Percentiles rank a stretch among this genome's conserved stretches.
Conservation (phyloP, 768 basidiomycete species). For the Boletus tomentosulus region DNA sequence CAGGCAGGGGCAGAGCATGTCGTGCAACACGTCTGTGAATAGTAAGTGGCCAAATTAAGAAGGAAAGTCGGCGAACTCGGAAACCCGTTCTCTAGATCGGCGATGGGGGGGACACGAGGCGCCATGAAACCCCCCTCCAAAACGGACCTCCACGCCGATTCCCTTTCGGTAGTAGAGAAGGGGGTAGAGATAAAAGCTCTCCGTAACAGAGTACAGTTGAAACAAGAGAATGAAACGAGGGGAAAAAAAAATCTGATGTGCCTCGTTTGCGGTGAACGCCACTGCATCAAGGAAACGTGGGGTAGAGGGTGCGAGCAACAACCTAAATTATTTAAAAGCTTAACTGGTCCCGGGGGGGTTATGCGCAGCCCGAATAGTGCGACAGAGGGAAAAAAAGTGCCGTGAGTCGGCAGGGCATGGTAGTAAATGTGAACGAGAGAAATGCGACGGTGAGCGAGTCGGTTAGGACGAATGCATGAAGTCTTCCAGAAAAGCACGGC, state of each 20-base stretch:
- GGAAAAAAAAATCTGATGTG: neutral
- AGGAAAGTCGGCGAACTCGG: neutral
- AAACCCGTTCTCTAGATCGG: constrained; percentile 12
- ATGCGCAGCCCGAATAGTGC: neutral
- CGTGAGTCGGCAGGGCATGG: neutral
- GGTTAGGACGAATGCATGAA: neutral
- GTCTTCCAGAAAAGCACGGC: constrained; percentile 9
- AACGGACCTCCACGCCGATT: neutral
- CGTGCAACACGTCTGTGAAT: constrained; percentile 1
- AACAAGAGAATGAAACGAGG: neutral
- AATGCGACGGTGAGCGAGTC: neutral
- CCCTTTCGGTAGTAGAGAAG: neutral
- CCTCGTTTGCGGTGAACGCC: neutral
- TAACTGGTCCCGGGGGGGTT: constrained; percentile 8
- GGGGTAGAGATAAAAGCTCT: neutral
- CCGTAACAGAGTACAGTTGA: neutral
- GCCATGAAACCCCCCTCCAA: neutral
- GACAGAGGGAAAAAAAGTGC: neutral
- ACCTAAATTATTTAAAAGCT: constrained; percentile 27
- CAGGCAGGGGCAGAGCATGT: neutral
- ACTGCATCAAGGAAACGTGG: constrained; percentile 11
- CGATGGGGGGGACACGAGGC: neutral
- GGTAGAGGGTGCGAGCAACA: constrained; percentile 14
- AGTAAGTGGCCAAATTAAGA: constrained; percentile 11
- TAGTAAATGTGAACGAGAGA: neutral